These are phyloP conservation scores for Mucor plumbeus DNA, from an alignment of 371 early-diverging fungal genomes.

Conservation along the genomic window DNA sequence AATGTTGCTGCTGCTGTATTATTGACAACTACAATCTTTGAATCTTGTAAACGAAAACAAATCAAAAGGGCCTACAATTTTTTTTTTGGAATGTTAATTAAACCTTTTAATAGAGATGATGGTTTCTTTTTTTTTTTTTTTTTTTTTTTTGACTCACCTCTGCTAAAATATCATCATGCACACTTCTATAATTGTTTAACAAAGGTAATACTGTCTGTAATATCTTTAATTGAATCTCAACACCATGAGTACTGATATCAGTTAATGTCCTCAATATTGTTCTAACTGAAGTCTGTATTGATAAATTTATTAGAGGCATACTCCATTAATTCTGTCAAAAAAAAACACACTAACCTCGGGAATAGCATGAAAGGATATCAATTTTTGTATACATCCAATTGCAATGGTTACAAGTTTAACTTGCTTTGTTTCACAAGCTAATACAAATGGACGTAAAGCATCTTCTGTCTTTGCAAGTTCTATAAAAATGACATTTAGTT, in stretches of 20 bases:
- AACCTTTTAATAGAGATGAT: background rate
- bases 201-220: constrained; percentile 92
- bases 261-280: constrained; percentile 75
- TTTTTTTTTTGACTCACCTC: constrained; percentile 60
- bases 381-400: constrained; percentile 85
- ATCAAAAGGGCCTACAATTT: constrained; percentile 73
- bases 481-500: constrained; percentile 16
- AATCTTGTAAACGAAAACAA: constrained; percentile 89
- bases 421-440: constrained; percentile 90
- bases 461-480: constrained; percentile 87
- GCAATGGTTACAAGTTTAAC: constrained; percentile 86
- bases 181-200: constrained; percentile 78
- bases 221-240: constrained; percentile 92
- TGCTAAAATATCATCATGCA: constrained; percentile 82
- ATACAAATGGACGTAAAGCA: constrained; percentile 84
- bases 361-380: constrained; percentile 86
- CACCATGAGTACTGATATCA: constrained; percentile 72
- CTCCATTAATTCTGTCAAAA: background rate
- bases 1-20: constrained; percentile 96
- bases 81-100: background rate
- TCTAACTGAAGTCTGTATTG: constrained; percentile 65
- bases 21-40: constrained; percentile 85
- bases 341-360: constrained; percentile 62
- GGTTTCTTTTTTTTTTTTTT: background rate
- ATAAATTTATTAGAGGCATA: too few species aligned